Evolutionary conservation across 2,329 filamentous ascomycete species (phyloP), one percentile per base, ranked within the genome.

Genomic region (Fusarium nisikadoi): DNA sequence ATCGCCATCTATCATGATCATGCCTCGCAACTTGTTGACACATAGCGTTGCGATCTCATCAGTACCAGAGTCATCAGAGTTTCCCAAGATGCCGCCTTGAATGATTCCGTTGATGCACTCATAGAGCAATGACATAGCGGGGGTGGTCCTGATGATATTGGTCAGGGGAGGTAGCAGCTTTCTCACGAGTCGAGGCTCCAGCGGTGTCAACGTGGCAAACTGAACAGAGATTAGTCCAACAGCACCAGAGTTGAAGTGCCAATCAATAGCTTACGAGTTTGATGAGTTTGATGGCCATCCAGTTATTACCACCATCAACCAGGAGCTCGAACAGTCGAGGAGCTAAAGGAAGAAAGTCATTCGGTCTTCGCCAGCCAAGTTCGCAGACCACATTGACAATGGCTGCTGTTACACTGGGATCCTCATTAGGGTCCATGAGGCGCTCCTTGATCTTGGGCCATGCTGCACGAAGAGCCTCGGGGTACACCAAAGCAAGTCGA

Each of bases 211-310:
- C 3, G 94, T 97, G 46, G 96, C 95, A 86, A 99, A 99, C 93
- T 97, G 77, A 3, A 23, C 6, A 13, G 35, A 36, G n/a, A 38
- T 74, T n/a, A 65, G 58, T 49, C 25, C 41, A 23, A 17, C 27
- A 41, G 23, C 2, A 31, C 4, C 20, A 13, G 17, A 27, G 8
- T 4, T 29, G 11, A 5, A 11, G 13, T 14, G 12, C 16, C 19
- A 29, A 38, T n/a, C 23, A 29, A 38, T 23, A n/a, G 58, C 78
- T n/a, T 46, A 95, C 94, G 71, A 99, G 88, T 83, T 99, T 99
- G 81, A 99, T 98, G 70, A 99, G 90, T 81, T 99, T 99, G 80
- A 99, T 99, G 65, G 95, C 95, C 95, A 99, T 98, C 96, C 96
- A 99, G 82, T 99, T 99, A 82, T 99, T 98, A 41, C 93, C 93